phyloP scores from a whole-genome alignment of 768 basidiomycete genomes.

The Tylopilus felleus region DNA sequence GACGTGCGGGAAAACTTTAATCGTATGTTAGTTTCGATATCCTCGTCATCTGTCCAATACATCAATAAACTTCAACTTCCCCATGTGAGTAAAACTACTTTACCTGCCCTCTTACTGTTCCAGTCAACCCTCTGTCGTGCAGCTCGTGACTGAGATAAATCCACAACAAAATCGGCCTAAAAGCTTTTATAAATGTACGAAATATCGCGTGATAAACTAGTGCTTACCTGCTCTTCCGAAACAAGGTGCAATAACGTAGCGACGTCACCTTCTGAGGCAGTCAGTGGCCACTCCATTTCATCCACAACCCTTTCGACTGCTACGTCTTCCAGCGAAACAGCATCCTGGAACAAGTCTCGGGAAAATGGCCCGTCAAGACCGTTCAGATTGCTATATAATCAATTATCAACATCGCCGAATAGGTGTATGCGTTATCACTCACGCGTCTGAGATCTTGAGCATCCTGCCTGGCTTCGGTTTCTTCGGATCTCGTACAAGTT shows the following conservation, averaged over 20 bases:
- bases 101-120: conserved; percentile 89
- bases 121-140: conserved; percentile 63
- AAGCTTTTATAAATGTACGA: not conserved
- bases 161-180: conserved; percentile 71
- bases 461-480: conserved; percentile 69
- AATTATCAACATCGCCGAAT: not conserved
- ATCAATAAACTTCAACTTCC: conserved; percentile 1
- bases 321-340: conserved; percentile 57
- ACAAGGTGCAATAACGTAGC: conserved; percentile 75
- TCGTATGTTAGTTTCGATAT: conserved; percentile 68
- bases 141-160: conserved; percentile 56
- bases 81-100: conserved; percentile 9
- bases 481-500: conserved; percentile 57
- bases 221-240: conserved; percentile 70
- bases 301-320: conserved; percentile 44
- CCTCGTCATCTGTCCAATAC: conserved; percentile 64
- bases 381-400: conserved; percentile 55
- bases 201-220: not conserved
- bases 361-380: conserved; percentile 62
- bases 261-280: conserved; percentile 77
- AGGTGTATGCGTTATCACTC: conserved; percentile 5
- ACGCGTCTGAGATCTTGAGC: conserved; percentile 75
- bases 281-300: conserved; percentile 77
- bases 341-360: conserved; percentile 69
- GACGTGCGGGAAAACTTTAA: conserved; percentile 37